Percentiles rank a stretch among this genome's conserved stretches.
Evolutionary conservation across 176 grass and related monocot species (phyloP).

Genomic region (Lolium multiflorum): DNA sequence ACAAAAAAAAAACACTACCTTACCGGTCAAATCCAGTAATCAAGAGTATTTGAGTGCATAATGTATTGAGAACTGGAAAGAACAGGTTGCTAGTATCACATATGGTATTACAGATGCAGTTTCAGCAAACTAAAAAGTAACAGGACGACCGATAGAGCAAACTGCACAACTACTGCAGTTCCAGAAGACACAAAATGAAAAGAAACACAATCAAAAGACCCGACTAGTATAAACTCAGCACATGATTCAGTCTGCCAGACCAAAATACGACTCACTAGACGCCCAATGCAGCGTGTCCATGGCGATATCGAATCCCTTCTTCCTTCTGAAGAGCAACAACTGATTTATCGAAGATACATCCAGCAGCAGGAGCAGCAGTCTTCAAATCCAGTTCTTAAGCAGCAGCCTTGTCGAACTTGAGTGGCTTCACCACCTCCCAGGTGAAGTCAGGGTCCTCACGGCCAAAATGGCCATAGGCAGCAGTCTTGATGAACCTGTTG

Average conservation of each 20-base stretch:
- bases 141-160: conserved; percentile 31
- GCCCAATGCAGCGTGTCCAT: conserved; percentile 11
- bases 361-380: conserved; percentile 29
- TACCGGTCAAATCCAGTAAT: background rate
- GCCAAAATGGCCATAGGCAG: conserved; percentile 70
- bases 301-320: conserved; percentile 24
- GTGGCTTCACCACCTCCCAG: conserved; percentile 71
- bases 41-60: background rate
- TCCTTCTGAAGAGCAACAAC: conserved; percentile 39
- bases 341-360: conserved; percentile 56
- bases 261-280: conserved; percentile 35
- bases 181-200: conserved; percentile 32
- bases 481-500: conserved; percentile 75
- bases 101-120: conserved; percentile 26
- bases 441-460: conserved; percentile 68
- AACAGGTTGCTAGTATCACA: background rate
- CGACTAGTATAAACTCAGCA: conserved; percentile 33
- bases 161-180: conserved; percentile 52
- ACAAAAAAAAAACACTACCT: background rate
- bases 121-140: conserved; percentile 25
- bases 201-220: conserved; percentile 5
- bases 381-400: conserved; percentile 19
- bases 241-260: conserved; percentile 38
- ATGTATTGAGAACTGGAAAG: background rate
- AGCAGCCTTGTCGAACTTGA: conserved; percentile 59